These are phyloP conservation scores for Carex cristatella DNA, from an alignment of 176 grass and related monocot genomes.

Conservation along the genomic window DNA sequence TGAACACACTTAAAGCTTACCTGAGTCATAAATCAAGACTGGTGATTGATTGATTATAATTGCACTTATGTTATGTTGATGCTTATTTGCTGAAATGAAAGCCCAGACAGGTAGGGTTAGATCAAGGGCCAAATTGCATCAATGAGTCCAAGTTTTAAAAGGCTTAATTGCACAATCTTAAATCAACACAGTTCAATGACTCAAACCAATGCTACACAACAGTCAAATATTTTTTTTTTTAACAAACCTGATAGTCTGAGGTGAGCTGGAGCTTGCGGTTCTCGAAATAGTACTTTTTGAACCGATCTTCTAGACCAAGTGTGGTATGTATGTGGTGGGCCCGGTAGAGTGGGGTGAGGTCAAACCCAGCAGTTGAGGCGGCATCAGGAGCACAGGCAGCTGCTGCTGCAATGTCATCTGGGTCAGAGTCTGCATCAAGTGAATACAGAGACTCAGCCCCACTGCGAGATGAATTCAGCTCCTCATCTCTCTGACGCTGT, in stretches of 20 bases:
- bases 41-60: not conserved
- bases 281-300: conserved; percentile 93
- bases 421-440: conserved; percentile 65
- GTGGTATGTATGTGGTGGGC: conserved; percentile 91
- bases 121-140: not conserved
- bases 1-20: not conserved
- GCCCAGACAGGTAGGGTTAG: not conserved
- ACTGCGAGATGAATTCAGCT: conserved; percentile 71
- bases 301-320: conserved; percentile 61
- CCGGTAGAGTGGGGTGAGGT: conserved; percentile 90
- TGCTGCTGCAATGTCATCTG: conserved; percentile 64
- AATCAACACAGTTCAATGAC: not conserved
- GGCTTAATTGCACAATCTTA: not conserved
- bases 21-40: not conserved
- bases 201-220: not conserved
- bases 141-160: not conserved
- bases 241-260: conserved; percentile 57
- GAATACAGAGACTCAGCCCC: conserved; percentile 62
- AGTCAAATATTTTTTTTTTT: not conserved
- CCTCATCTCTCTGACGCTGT: conserved; percentile 80
- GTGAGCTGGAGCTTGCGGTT: conserved; percentile 97
- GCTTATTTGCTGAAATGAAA: not conserved
- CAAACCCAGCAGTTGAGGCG: conserved; percentile 48
- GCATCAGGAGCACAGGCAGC: conserved; percentile 41
- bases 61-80: not conserved